Base-by-base conservation (phyloP, 2,329 filamentous ascomycete genomes). In the Talaromyces sp. region DNA sequence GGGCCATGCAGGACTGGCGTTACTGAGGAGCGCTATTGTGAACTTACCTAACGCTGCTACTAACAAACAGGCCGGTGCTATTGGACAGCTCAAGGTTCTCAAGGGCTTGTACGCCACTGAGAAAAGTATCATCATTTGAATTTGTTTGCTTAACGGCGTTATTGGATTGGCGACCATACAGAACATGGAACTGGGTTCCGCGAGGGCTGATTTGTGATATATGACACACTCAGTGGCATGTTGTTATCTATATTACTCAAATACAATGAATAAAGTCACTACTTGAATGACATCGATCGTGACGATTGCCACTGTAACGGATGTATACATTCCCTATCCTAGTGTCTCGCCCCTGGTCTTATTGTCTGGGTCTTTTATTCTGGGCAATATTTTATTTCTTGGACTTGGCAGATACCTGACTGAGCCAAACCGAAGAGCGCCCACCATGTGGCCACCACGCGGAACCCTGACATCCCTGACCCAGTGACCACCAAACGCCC, bases 1-100 rank as follows among this genome's bases (percentile, higher is more conserved):
- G 70, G 93, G 93, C 0, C 87, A 86, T 57, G 86, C 89, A 7
- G 93, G 86, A 0, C 73, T 90, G n/a, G 88, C 85, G 0, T 86
- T 91, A 1, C 74, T 97, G 67, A 82, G 86, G 40, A 80, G 85
- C 58, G 90, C 90, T 0, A 78, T 93, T 28, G 75, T 95, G n/a
- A 88, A 91, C 12, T 88, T 95, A 56, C 92, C 91, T 2, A 74
- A 66, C 28, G 64, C 62, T 4, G 63, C 79, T 33, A 67, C 70
- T n/a, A 46, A 58, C 21, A 68, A 67, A 42, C 72, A 74, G 48
- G 75, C 67, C 9, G 78, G 78, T 66, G 70, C 74, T 18, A 71
- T 76, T 21, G 74, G 73, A 21, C 73, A 75, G 56, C 67, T 79
- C 59, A 75, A 74, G 62, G 70, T 77, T 2, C 66, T 79, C 5